A percentile compares a stretch with the other conserved stretches of the same genome.
These are phyloP conservation scores for Dactylonectria estremocensis DNA, from an alignment of 2,329 filamentous ascomycete genomes.

Conservation along the genomic window DNA sequence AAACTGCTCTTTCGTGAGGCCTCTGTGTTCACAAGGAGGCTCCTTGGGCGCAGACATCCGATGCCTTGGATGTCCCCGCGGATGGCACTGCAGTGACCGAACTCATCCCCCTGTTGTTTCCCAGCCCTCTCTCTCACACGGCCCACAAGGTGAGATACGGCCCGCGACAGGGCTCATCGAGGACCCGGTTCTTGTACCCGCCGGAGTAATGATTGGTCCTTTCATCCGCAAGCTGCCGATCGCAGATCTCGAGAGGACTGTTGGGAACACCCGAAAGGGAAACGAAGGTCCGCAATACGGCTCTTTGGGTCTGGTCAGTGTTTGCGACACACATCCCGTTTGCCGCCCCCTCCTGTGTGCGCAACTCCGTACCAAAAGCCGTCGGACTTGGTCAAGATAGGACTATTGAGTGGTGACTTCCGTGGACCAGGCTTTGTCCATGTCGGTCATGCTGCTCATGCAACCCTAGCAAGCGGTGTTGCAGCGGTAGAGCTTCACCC, in stretches of 20 bases:
- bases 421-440: neutral
- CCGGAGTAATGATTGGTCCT: conserved; percentile 15
- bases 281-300: conserved; percentile 6
- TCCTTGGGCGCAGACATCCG: conserved; percentile 29
- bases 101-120: conserved; percentile 21
- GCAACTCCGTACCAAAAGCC: neutral
- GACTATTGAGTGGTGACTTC: conserved; percentile 1
- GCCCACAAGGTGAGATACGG: conserved; percentile 32
- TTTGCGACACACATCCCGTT: neutral
- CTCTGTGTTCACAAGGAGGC: conserved; percentile 23
- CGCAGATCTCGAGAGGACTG: conserved; percentile 32
- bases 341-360: neutral
- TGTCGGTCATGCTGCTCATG: conserved; percentile 19
- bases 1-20: conserved; percentile 13
- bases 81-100: conserved; percentile 18
- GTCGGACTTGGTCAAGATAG: neutral
- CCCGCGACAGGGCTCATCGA: conserved; percentile 27
- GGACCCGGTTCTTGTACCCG: conserved; percentile 29
- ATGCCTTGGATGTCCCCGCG: conserved; percentile 10
- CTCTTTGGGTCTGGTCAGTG: conserved; percentile 3
- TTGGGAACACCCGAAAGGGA: conserved; percentile 20
- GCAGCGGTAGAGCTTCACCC: conserved; percentile 15
- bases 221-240: conserved; percentile 29
- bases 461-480: conserved; percentile 12
- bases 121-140: conserved; percentile 17